Base-by-base conservation (phyloP, 1,284 basidiomycete species). In the Phellopilus nigrolimitatus region DNA sequence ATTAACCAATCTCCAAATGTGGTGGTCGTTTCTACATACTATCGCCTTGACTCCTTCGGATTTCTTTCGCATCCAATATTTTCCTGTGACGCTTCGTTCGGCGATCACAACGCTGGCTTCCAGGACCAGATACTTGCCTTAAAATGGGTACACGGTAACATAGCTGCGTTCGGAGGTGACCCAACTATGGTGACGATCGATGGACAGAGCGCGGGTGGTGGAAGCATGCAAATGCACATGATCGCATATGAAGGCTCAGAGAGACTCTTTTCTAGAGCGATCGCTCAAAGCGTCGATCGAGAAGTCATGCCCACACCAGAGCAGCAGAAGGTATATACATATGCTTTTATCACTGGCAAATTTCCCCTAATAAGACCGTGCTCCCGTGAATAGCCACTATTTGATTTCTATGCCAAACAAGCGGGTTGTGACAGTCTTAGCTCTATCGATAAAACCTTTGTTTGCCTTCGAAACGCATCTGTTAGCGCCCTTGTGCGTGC, bases 111-210 rank as follows among this genome's bases (percentile, higher is more conserved):
- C 57, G 78, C 71, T 7, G 82, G 82, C 0, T 76, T 85, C 58
- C 66, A 68, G 28, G 84, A 86, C 63, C 80, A 87, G 58, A 65
- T 75, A 1, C 66, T 79, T 56, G 81, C 80, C 0, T 65, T 88
- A 33, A 65, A 69, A 59, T 88, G 83, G 82, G 73, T 87, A 0
- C 70, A 81, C 51, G 53, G 70, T 47, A 68, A 85, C 58, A 84
- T 88, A 56, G 62, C 61, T 3, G 68, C 70, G 3, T 88, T 88
- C 57, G 85, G 82, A 7, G 84, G 87, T 2, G 70, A 87, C 59
- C 71, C 75, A 4, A 51, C 46, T 3, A 65, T 68, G 43, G 76
- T 81, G 4, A 82, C 80, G 0, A 80, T 83, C 60, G 78, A 79
- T 55, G 82, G 82, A 0, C 68, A 86, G 59, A 81, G 79, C 51